Evolutionary conservation across 2,329 filamentous ascomycete genomes (phyloP).

Genomic region (Xylariales sp.): DNA sequence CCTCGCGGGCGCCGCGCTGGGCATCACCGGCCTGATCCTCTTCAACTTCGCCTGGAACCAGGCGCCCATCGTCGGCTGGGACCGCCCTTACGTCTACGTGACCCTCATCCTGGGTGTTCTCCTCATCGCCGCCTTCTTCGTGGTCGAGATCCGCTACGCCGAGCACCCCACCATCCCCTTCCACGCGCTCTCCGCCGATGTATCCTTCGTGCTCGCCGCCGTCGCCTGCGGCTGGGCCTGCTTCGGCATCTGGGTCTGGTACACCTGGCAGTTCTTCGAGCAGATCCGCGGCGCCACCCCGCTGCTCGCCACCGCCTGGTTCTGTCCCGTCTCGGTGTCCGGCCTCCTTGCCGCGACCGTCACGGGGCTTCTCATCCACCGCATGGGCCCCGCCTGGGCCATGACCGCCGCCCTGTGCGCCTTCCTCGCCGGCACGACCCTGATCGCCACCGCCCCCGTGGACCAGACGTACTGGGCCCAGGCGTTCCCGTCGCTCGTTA

Average conservation of each 20-base stretch:
- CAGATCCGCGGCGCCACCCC: conserved; percentile 28
- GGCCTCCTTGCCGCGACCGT: conserved; percentile 26
- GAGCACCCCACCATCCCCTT: conserved; percentile 55
- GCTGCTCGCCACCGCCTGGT: conserved; percentile 26
- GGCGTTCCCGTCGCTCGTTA: conserved; percentile 40
- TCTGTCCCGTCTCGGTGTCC: conserved; percentile 18
- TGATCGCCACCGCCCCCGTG: conserved; percentile 30
- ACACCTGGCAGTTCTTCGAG: conserved; percentile 45
- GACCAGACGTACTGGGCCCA: conserved; percentile 51
- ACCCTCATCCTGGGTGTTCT: conserved; percentile 47
- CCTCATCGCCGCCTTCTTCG: conserved; percentile 44
- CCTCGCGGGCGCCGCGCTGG: conserved; percentile 22
- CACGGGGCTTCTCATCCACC: conserved; percentile 25
- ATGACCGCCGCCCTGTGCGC: conserved; percentile 18
- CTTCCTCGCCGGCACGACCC: conserved; percentile 18
- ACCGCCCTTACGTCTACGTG: conserved; percentile 42
- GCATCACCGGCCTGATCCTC: conserved; percentile 46
- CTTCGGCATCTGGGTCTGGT: conserved; percentile 52
- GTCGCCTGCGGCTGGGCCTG: conserved; percentile 49
- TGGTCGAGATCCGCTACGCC: conserved; percentile 40
- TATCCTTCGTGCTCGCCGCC: conserved; percentile 51
- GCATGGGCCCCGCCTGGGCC: conserved; percentile 21
- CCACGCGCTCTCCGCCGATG: conserved; percentile 39
- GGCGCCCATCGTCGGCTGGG: conserved; percentile 48
- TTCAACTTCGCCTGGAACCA: conserved; percentile 60